phyloP scores from a whole-genome alignment of 441 rosid genomes.

The Populus hybrid region DNA sequence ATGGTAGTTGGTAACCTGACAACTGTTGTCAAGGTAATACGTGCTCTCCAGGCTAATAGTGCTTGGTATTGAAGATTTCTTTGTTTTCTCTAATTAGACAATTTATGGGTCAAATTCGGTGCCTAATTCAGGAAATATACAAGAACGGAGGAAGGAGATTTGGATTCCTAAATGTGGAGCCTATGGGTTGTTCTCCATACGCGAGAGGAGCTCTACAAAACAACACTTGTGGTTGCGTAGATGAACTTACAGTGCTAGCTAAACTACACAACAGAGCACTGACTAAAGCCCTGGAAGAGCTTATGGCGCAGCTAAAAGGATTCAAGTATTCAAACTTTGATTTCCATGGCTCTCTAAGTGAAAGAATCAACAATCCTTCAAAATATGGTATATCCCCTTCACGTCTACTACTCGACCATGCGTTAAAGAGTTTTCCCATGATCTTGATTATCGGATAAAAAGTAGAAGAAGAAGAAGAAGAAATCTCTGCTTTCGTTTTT shows the following conservation, averaged over 20 bases:
- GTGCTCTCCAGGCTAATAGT: background rate
- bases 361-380: constrained; percentile 19
- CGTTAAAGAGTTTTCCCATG: background rate
- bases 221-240: background rate
- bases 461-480: background rate
- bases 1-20: constrained; percentile 29
- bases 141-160: constrained; percentile 26
- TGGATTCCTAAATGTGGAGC: constrained; percentile 5
- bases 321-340: constrained; percentile 21
- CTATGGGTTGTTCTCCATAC: constrained; percentile 8
- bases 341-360: background rate
- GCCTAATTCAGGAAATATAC: constrained; percentile 16
- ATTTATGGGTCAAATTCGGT: background rate
- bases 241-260: constrained; percentile 2
- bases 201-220: background rate
- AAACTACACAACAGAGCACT: constrained; percentile 19
- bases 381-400: constrained; percentile 16
- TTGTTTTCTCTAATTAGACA: background rate
- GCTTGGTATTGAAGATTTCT: background rate
- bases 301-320: constrained; percentile 17
- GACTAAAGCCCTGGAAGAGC: background rate
- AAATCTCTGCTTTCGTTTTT: no score
- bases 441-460: background rate
- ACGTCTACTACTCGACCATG: background rate
- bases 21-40: constrained; percentile 10